Percentiles rank a stretch among this genome's conserved stretches.
Evolutionary conservation across 225 moss, liverwort and hornwort species (phyloP).

Genomic region (Pseudisothecium myosuroides): DNA sequence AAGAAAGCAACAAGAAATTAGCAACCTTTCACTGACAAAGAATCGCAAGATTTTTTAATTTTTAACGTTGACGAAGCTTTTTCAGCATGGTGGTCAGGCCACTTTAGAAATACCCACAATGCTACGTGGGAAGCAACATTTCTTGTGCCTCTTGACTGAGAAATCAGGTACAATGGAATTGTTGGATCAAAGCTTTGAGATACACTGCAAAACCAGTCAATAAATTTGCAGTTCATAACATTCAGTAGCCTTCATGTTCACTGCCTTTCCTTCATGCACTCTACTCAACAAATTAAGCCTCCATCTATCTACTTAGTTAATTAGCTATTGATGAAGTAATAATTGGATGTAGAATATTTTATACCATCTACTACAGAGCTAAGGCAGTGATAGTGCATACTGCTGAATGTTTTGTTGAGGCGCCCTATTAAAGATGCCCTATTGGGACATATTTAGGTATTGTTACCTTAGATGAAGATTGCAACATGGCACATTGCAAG

Average conservation of each 20-base stretch:
- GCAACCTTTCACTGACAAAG: not conserved
- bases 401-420: no score
- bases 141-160: accelerated
- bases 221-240: not conserved
- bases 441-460: not conserved
- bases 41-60: not conserved
- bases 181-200: not conserved
- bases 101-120: accelerated
- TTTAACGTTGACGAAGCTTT: no score
- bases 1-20: not conserved
- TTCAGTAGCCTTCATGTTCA: no score
- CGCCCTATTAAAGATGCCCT: accelerated
- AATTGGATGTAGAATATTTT: no score
- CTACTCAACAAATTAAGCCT: no score
- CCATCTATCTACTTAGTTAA: no score
- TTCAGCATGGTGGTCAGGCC: accelerated
- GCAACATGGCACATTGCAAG: not conserved
- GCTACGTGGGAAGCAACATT: not conserved
- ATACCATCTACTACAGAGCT: no score
- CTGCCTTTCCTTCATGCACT: no score
- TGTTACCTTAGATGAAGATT: not conserved
- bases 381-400: no score
- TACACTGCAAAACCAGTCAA: accelerated
- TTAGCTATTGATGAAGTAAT: no score
- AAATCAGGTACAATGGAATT: no score